Base-by-base conservation (phyloP, 2,329 filamentous ascomycete genomes). In the Fusarium burgessii region DNA sequence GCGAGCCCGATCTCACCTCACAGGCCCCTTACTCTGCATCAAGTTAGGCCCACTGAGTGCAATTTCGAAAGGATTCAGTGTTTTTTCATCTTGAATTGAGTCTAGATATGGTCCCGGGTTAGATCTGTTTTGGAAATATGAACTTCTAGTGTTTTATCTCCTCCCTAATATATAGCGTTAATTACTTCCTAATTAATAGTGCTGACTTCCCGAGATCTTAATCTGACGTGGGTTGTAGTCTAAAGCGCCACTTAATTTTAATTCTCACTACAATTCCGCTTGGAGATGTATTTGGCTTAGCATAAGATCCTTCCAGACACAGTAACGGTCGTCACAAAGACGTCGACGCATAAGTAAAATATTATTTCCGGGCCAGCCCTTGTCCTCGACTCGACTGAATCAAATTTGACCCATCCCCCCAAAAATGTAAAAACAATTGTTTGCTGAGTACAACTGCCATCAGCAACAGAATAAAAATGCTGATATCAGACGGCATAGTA, bases 401-500 rank as follows among this genome's bases (percentile, higher is more conserved):
- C 7, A 25, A 14, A 15, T 33, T 32, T 38, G 2, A 6, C 25
- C 47, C 7, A 14, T 11, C 13, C 3, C 3, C 14, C 5, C 3
- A 8, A 7, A 45, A n/a, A 3, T 15, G 14, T 8, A 17, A 47
- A 13, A 15, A 47, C 38, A 27, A 56, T 1, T 23, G 17, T 4
- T n/a, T 4, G 9, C 27, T 41, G 9, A 40, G 17, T 9, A 14
- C 2, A 29, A 33, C 11, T 29, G 11, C 12, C 40, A 18, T 25
- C 14, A 23, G 13, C 5, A 15, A 29, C 27, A 15, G n/a, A 20
- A 13, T 25, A 20, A 41, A 18, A 23, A 61, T 61, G 51, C 9
- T 25, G 3, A 58, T 35, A 27, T 41, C 17, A 3, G 32, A 18
- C 1, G 43, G 33, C 5, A 54, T 66, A 47, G 63, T 63, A 59